Base-by-base conservation (phyloP, 2,329 filamentous ascomycete genomes). In the Fusarium camptoceras region DNA sequence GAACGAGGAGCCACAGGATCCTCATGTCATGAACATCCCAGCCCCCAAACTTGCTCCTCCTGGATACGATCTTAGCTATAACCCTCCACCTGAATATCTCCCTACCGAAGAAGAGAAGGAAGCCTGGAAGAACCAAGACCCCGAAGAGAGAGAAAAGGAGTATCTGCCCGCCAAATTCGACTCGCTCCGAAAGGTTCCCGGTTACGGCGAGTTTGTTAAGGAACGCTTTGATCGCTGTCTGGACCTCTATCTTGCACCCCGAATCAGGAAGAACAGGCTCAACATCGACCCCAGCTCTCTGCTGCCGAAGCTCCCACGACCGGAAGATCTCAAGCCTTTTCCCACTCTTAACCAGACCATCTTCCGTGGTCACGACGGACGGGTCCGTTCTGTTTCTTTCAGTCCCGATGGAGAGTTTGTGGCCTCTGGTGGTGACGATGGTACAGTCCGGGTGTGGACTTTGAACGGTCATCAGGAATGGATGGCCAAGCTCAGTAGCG, bases 281-380 rank as follows among this genome's bases (percentile, higher is more conserved):
- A 97, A 98, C 81, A 98, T 99, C 76, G 96, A 99, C 75, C 96
- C 96, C 5, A 92, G 92, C 79, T 97, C 94, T 39, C 85, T 99
- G 53, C 87, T 99, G 37, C 95, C 96, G 15, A 98, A 98, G 79
- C 86, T 99, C 10, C 96, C 97, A 10, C 93, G 92, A 64, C 95
- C 96, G 1, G 93, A 97, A 75, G 95, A 99, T 76, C 86, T 99
- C 60, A 94, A 94, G 76, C 96, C 96, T 3, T 99, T 98, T 85
- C 96, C 96, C 16, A 97, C 94, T 0, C 89, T 93, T 11, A 95
- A 93, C 74, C 92, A 94, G 46, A 93, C 94, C 8, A 87, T 97
- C 15, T 98, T 96, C 84, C 86, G 89, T 68, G 95, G 95, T 14
- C 96, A 99, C 76, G 89, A 94, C 68, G 95, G 95, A 18, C 90